These are phyloP conservation scores for Phytophthora sp. DNA, from an alignment of 352 stramenopile genomes.

Conservation along the genomic window DNA sequence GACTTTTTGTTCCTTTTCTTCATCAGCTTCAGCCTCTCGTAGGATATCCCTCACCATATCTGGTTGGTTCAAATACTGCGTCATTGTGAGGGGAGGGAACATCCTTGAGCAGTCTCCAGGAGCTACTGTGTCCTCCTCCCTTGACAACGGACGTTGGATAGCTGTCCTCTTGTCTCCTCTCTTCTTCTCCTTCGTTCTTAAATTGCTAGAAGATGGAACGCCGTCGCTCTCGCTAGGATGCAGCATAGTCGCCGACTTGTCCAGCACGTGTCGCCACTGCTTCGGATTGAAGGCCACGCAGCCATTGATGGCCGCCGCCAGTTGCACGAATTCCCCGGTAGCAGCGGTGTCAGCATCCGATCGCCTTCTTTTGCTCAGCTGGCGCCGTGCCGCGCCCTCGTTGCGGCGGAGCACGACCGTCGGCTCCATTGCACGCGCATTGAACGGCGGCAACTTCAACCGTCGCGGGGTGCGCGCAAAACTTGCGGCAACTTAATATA, in stretches of 20 bases:
- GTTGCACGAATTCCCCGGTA: conserved; percentile 47
- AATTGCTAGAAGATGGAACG: background rate
- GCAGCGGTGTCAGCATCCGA: background rate
- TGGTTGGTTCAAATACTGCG: conserved; percentile 56
- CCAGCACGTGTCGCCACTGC: conserved; percentile 57
- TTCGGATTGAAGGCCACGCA: conserved; percentile 69
- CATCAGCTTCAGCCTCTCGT: conserved; percentile 13
- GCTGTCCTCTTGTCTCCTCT: background rate
- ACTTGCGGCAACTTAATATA: conserved; percentile 11
- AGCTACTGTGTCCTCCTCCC: conserved; percentile 41
- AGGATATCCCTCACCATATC: conserved; percentile 44
- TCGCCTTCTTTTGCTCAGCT: background rate
- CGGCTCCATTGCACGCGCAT: conserved; percentile 8
- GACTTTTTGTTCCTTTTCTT: background rate
- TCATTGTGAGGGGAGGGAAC: conserved; percentile 32
- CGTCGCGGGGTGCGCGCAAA: background rate
- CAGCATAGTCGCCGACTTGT: conserved; percentile 43
- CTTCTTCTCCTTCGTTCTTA: background rate
- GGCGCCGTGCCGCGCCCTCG: background rate
- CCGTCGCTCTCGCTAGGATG: background rate
- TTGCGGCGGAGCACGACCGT: background rate
- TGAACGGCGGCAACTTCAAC: conserved; percentile 22
- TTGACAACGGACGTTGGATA: conserved; percentile 20
- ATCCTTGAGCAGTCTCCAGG: background rate
- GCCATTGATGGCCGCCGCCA: conserved; percentile 50